These are phyloP conservation scores for Phytophthora meadii DNA, from an alignment of 352 stramenopile genomes.

Conservation along the genomic window DNA sequence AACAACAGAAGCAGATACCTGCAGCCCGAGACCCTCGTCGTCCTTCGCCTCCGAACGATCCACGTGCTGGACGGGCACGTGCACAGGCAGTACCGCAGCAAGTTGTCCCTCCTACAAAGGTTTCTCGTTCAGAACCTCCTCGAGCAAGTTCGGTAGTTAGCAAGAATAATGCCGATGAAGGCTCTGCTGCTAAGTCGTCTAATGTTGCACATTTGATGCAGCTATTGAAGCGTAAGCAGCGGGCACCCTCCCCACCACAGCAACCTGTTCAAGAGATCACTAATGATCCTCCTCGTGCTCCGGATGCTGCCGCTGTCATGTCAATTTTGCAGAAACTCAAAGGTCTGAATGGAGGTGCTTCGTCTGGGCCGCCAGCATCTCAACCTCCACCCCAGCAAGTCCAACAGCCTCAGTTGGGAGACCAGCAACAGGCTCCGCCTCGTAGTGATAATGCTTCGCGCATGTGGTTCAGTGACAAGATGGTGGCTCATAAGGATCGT, in stretches of 20 bases:
- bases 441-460: conserved; percentile 59
- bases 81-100: conserved; percentile 11
- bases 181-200: conserved; percentile 53
- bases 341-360: conserved; percentile 40
- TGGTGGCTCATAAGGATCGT: conserved; percentile 83
- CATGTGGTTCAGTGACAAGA: conserved; percentile 89
- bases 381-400: conserved; percentile 22
- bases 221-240: conserved; percentile 79
- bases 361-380: conserved; percentile 16
- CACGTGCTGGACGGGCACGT: conserved; percentile 22
- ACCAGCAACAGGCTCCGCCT: conserved; percentile 19
- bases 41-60: conserved; percentile 37
- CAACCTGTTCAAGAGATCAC: conserved; percentile 55
- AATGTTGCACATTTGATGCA: conserved; percentile 87
- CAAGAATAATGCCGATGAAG: conserved; percentile 25
- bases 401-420: conserved; percentile 20
- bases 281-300: conserved; percentile 60
- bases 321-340: conserved; percentile 88
- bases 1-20: conserved; percentile 19
- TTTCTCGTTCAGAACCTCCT: conserved; percentile 20
- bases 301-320: conserved; percentile 81
- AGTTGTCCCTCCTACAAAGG: conserved; percentile 19
- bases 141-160: conserved; percentile 18
- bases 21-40: conserved; percentile 39
- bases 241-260: conserved; percentile 27